These are phyloP conservation scores for Pythium apleroticum DNA, from an alignment of 352 stramenopile genomes.

Conservation along the genomic window DNA sequence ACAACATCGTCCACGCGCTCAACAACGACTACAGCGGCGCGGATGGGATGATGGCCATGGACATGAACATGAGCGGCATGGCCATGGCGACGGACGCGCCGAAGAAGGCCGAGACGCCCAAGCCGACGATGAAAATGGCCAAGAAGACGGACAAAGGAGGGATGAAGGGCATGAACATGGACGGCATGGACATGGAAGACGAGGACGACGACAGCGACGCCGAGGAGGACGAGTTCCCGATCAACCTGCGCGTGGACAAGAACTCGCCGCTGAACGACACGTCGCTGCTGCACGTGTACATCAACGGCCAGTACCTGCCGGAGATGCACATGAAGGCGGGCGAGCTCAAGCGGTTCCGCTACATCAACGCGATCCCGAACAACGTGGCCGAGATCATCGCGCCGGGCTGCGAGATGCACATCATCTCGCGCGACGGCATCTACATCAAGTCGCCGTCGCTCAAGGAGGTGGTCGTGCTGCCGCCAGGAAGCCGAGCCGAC, in stretches of 20 bases:
- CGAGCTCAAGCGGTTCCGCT: conserved; percentile 67
- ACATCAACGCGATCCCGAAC: conserved; percentile 82
- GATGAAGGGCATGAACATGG: conserved; percentile 13
- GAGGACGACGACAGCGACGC: conserved; percentile 22
- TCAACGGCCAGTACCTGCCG: conserved; percentile 76
- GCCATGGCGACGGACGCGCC: conserved; percentile 3
- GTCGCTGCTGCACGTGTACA: conserved; percentile 64
- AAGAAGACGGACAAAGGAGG: not conserved
- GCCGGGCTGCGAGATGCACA: conserved; percentile 50
- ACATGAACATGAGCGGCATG: conserved; percentile 29
- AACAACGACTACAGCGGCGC: conserved; percentile 45
- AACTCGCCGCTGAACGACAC: conserved; percentile 66
- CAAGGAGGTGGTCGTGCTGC: conserved; percentile 58
- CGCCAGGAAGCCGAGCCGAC: conserved; percentile 65
- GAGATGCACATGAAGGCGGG: conserved; percentile 45
- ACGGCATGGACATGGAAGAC: conserved; percentile 25
- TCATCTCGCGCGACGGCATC: conserved; percentile 73
- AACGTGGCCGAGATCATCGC: conserved; percentile 70
- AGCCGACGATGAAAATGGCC: too few species aligned
- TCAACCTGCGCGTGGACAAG: conserved; percentile 42
- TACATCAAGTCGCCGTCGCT: conserved; percentile 46
- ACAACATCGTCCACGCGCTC: conserved; percentile 58
- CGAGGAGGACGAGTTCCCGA: conserved; percentile 34
- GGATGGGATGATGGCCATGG: too few species aligned
- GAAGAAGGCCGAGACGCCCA: conserved; percentile 2